A percentile compares a stretch with the other conserved stretches of the same genome.
Evolutionary conservation across 2,329 filamentous ascomycete species (phyloP).

Genomic region (Cryphonectria radicalis): DNA sequence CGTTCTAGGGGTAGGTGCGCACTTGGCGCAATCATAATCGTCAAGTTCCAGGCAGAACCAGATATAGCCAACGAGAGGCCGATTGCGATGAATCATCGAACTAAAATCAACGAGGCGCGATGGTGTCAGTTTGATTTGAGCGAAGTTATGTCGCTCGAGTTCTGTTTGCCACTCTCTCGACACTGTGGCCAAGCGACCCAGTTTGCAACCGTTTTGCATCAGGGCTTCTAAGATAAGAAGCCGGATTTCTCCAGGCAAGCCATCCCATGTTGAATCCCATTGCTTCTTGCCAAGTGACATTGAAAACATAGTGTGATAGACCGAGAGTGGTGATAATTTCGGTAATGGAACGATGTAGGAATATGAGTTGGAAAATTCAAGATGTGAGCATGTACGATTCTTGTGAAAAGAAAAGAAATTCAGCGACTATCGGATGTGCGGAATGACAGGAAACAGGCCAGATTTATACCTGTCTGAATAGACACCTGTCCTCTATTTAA

Average conservation of each 20-base stretch:
- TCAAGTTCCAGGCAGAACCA: slow-evolving; percentile 40
- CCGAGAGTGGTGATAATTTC: slow-evolving; percentile 18
- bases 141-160: slow-evolving; percentile 39
- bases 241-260: slow-evolving; percentile 35
- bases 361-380: slow-evolving; percentile 14
- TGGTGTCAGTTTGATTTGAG: slow-evolving; percentile 38
- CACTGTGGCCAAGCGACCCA: slow-evolving; percentile 36
- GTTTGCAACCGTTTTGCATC: slow-evolving; percentile 32
- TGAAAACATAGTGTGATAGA: slow-evolving; percentile 30
- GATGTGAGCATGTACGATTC: neutral
- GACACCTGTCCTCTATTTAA: neutral
- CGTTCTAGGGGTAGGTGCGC: slow-evolving; percentile 19
- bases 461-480: no score
- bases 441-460: no score
- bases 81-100: slow-evolving; percentile 38
- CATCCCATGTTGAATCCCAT: slow-evolving; percentile 30
- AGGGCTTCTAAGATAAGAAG: slow-evolving; percentile 34
- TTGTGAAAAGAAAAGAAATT: slow-evolving; percentile 14
- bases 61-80: slow-evolving; percentile 36
- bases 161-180: slow-evolving; percentile 39
- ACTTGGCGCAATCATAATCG: slow-evolving; percentile 36
- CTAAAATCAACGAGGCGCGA: slow-evolving; percentile 36
- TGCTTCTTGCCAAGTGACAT: slow-evolving; percentile 26
- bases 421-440: no score
- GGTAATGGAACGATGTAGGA: slow-evolving; percentile 24